Conservation (phyloP, 164 flowering plant genomes). For the Nelumbo lutea region DNA sequence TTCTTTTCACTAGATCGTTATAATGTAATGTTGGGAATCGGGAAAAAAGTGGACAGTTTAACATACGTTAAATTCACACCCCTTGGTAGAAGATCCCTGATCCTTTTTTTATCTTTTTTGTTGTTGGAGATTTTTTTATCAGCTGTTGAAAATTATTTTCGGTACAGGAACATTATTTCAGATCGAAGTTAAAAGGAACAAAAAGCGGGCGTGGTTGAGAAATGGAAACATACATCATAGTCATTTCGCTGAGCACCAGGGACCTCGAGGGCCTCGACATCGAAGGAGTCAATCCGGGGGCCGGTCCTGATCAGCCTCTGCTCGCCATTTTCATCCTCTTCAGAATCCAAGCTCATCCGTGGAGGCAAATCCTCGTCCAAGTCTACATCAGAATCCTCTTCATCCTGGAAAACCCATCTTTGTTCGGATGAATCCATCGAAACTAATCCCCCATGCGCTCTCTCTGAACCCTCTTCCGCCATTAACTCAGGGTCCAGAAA, state of each 20-base stretch:
- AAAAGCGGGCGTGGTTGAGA: background rate
- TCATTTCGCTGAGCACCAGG: conserved; percentile 74
- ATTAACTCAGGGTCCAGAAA: conserved; percentile 13
- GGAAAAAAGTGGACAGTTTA: no score
- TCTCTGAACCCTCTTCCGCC: conserved; percentile 51
- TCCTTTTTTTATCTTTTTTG: no score
- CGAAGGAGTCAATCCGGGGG: conserved; percentile 87
- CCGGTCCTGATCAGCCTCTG: conserved; percentile 86
- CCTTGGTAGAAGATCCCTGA: no score
- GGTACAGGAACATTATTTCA: background rate
- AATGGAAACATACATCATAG: conserved; percentile 43
- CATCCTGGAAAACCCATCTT: conserved; percentile 87
- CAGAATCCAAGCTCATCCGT: conserved; percentile 37
- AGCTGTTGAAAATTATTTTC: no score
- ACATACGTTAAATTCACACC: no score
- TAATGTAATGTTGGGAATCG: no score
- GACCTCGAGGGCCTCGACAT: conserved; percentile 90
- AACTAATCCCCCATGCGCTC: conserved; percentile 32
- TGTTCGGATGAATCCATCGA: conserved; percentile 69
- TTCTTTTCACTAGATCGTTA: no score
- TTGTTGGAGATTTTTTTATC: no score
- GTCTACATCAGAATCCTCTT: conserved; percentile 51
- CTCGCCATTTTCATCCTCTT: conserved; percentile 57
- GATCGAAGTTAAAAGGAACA: background rate
- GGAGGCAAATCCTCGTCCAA: conserved; percentile 25